phyloP scores from a whole-genome alignment of 2,329 filamentous ascomycete genomes.

The Coleophoma eucalyptorum region DNA sequence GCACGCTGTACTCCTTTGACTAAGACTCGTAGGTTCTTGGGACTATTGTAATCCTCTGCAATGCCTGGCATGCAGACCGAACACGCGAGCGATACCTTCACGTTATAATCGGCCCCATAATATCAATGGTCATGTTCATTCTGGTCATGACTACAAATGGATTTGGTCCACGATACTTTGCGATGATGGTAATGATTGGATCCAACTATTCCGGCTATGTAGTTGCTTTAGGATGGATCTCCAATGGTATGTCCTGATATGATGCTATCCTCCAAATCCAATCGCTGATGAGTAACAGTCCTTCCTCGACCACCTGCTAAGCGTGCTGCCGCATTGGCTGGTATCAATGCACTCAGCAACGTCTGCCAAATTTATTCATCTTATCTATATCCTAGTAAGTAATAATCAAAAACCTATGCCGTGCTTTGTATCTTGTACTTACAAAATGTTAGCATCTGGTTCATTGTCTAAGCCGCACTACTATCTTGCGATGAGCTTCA shows the following conservation, averaged over 20 bases:
- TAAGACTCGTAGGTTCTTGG: too few relatives aligned
- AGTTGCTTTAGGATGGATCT: not conserved
- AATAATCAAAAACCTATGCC: too few relatives aligned
- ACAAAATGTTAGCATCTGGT: too few relatives aligned
- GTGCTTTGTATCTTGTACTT: too few relatives aligned
- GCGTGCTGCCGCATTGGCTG: conserved; percentile 1
- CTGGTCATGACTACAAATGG: not conserved
- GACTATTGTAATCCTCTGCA: not conserved
- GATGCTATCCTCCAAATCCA: not conserved
- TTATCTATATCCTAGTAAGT: conserved; percentile 1
- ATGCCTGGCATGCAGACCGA: not conserved
- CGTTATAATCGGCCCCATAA: not conserved
- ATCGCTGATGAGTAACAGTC: not conserved
- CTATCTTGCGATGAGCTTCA: too few relatives aligned
- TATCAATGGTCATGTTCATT: not conserved
- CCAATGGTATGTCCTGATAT: not conserved
- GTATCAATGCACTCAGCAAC: conserved; percentile 1
- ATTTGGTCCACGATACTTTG: conserved; percentile 4
- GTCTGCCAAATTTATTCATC: not conserved
- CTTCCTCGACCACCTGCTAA: conserved; percentile 4
- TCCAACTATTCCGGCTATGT: not conserved
- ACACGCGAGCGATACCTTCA: not conserved
- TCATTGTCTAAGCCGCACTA: too few relatives aligned
- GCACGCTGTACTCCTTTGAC: too few relatives aligned
- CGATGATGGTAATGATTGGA: conserved; percentile 4